Conservation (phyloP, 1,284 basidiomycete genomes). For the Calocybe gambosa region DNA sequence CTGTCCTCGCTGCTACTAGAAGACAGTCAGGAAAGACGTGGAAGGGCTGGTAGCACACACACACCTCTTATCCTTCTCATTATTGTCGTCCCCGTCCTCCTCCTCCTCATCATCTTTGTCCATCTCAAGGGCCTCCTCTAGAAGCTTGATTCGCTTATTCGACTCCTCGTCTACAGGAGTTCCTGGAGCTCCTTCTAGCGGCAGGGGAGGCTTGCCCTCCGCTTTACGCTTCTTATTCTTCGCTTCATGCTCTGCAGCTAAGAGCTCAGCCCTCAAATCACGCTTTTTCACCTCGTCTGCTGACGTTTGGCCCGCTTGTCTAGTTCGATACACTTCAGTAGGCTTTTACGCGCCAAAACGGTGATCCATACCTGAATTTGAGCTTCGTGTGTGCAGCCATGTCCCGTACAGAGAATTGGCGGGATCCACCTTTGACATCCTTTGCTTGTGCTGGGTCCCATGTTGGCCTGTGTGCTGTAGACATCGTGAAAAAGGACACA, state of each 20-base stretch:
- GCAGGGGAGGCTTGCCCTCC: constrained; percentile 55
- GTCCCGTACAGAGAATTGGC: constrained; percentile 84
- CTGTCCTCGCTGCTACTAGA: constrained; percentile 19
- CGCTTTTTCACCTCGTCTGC: constrained; percentile 66
- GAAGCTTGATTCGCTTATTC: constrained; percentile 71
- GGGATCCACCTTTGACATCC: constrained; percentile 81
- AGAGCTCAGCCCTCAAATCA: constrained; percentile 78
- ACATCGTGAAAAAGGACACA: constrained; percentile 40
- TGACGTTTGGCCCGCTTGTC: constrained; percentile 83
- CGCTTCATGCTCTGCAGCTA: constrained; percentile 78
- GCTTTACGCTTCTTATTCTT: constrained; percentile 86
- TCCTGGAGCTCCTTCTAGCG: constrained; percentile 36
- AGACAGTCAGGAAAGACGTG: not conserved
- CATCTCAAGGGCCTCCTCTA: constrained; percentile 78
- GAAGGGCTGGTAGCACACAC: not conserved
- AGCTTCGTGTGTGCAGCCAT: constrained; percentile 93
- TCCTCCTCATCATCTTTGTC: constrained; percentile 83
- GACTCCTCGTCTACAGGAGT: constrained; percentile 53
- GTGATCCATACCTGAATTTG: constrained; percentile 76
- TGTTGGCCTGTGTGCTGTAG: constrained; percentile 84
- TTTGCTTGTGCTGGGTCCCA: constrained; percentile 86
- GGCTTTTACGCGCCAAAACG: not conserved
- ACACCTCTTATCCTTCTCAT: constrained; percentile 22
- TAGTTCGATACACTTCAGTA: constrained; percentile 22
- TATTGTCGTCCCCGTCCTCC: constrained; percentile 45